phyloP scores from a whole-genome alignment of 1,284 basidiomycete genomes.

The Ganoderma leucocontextum region DNA sequence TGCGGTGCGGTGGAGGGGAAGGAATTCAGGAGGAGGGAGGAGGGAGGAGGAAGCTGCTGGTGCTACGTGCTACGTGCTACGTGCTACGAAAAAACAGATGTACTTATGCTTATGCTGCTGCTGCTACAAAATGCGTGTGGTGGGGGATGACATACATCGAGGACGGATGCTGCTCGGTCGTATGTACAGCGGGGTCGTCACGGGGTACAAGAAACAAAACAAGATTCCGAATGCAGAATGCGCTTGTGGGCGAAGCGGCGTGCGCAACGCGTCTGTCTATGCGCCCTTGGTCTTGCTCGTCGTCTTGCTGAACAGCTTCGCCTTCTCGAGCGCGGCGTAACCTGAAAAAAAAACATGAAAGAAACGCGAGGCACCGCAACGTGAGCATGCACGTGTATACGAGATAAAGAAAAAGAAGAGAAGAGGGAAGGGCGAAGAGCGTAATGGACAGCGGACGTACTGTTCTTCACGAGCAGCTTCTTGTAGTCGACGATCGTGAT shows the following conservation, averaged over 20 bases:
- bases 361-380: neutral
- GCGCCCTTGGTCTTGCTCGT: slow-evolving; percentile 61
- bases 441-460: slow-evolving; percentile 48
- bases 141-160: neutral
- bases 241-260: neutral
- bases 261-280: neutral
- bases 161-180: slow-evolving; percentile 8
- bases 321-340: slow-evolving; percentile 86
- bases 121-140: slow-evolving; percentile 25
- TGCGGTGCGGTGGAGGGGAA: neutral
- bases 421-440: slow-evolving; percentile 5
- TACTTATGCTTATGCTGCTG: too few relatives aligned
- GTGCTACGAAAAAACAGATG: too few relatives aligned
- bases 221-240: neutral
- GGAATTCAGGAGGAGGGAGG: neutral
- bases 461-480: slow-evolving; percentile 76
- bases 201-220: slow-evolving; percentile 5
- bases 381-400: slow-evolving; percentile 20
- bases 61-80: slow-evolving; percentile 25
- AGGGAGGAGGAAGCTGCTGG: slow-evolving; percentile 13
- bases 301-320: slow-evolving; percentile 89
- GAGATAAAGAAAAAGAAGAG: neutral
- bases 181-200: slow-evolving; percentile 10
- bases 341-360: slow-evolving; percentile 47
- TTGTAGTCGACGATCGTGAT: slow-evolving; percentile 94